Conservation (phyloP, 2,329 filamentous ascomycete species). For the Huntiella savannae region DNA sequence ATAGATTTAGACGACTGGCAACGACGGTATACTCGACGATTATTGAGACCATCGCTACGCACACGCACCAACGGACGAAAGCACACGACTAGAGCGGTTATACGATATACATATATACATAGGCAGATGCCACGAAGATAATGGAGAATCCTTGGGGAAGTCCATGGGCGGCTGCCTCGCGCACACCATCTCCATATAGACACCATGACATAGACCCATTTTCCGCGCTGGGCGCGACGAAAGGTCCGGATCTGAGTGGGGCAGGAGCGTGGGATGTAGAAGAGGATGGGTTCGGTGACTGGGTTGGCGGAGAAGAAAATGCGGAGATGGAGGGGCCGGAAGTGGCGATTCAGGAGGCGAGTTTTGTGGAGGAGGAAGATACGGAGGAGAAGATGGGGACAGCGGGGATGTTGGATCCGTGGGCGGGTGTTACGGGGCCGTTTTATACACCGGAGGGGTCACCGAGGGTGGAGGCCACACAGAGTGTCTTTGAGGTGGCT, state of each 20-base stretch:
- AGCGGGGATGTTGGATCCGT: slow-evolving; percentile 2
- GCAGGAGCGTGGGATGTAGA: slow-evolving; percentile 6
- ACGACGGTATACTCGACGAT: too few species aligned
- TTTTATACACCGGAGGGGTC: not conserved
- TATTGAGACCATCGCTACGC: too few species aligned
- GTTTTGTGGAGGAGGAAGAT: slow-evolving; percentile 1
- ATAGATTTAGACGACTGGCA: too few species aligned
- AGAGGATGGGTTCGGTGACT: slow-evolving; percentile 2
- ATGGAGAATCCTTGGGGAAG: slow-evolving; percentile 48
- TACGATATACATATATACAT: too few species aligned
- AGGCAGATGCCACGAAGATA: not conserved
- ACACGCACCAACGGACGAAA: too few species aligned
- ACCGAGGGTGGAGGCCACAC: too few species aligned
- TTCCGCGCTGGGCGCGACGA: not conserved
- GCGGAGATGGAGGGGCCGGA: not conserved
- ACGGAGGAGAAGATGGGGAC: too few species aligned
- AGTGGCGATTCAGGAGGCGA: not conserved
- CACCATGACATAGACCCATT: not conserved
- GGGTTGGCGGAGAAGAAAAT: slow-evolving; percentile 6
- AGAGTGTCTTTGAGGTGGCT: too few species aligned
- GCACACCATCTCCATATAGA: slow-evolving; percentile 7
- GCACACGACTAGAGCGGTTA: too few species aligned
- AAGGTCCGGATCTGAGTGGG: slow-evolving; percentile 5
- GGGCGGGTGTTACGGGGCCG: slow-evolving; percentile 6
- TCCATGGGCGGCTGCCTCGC: slow-evolving; percentile 28